phyloP scores from a whole-genome alignment of 495 filamentous ascomycete species.

The Penicillium samsonianum region DNA sequence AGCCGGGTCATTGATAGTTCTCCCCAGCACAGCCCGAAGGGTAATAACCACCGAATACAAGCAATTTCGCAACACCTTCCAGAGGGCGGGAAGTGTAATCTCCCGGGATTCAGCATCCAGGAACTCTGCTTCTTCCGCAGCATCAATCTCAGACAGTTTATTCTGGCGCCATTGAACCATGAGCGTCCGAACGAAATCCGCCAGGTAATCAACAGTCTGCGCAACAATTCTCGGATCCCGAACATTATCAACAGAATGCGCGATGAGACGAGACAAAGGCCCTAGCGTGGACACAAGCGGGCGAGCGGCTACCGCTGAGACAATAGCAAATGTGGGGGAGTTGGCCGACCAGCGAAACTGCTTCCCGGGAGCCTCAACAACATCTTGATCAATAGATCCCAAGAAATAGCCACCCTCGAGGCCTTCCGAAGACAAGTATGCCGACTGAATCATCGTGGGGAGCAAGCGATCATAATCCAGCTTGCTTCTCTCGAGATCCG shows the following conservation, averaged over 20 bases:
- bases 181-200: slow-evolving; percentile 68
- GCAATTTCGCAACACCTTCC: slow-evolving; percentile 77
- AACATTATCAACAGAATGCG: slow-evolving; percentile 69
- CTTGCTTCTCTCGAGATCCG: slow-evolving; percentile 53
- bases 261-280: slow-evolving; percentile 72
- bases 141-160: slow-evolving; percentile 81
- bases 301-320: slow-evolving; percentile 57
- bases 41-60: slow-evolving; percentile 79
- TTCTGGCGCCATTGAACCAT: slow-evolving; percentile 81
- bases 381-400: slow-evolving; percentile 71
- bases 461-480: slow-evolving; percentile 78
- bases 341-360: slow-evolving; percentile 71
- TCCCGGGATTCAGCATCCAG: slow-evolving; percentile 69
- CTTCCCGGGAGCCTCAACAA: slow-evolving; percentile 60
- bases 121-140: slow-evolving; percentile 68
- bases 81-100: slow-evolving; percentile 72
- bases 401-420: slow-evolving; percentile 84
- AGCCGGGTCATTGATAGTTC: slow-evolving; percentile 58
- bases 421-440: slow-evolving; percentile 70
- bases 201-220: slow-evolving; percentile 68
- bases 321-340: slow-evolving; percentile 58
- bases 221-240: slow-evolving; percentile 61
- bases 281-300: slow-evolving; percentile 80
- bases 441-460: slow-evolving; percentile 65
- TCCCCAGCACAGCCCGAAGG: slow-evolving; percentile 69